A percentile compares a stretch with the other conserved stretches of the same genome.
These are phyloP conservation scores for Termitomyces bulborhizus DNA, from an alignment of 768 basidiomycete genomes.

Conservation along the genomic window DNA sequence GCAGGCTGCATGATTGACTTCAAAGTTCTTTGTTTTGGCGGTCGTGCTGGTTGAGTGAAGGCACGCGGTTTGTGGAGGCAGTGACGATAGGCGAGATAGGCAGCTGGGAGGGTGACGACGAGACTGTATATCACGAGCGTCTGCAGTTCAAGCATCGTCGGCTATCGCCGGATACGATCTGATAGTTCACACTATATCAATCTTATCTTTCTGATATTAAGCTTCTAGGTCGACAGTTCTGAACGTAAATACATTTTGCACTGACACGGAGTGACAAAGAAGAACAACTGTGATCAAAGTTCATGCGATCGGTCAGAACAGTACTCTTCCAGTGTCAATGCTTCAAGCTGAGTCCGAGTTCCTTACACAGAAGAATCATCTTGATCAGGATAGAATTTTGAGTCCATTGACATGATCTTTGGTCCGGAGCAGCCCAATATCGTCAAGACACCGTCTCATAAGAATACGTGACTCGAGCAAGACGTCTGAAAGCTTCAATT, in stretches of 20 bases:
- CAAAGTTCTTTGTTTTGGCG: slow-evolving; percentile 21
- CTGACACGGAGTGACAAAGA: too few species aligned
- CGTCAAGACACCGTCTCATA: background rate
- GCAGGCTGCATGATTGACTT: slow-evolving; percentile 73
- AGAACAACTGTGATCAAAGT: too few species aligned
- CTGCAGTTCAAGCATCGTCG: slow-evolving; percentile 16
- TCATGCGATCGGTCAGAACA: too few species aligned
- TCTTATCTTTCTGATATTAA: slow-evolving; percentile 1
- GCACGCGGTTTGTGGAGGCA: slow-evolving; percentile 4
- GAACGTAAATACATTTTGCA: too few species aligned
- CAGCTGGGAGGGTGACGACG: slow-evolving; percentile 19
- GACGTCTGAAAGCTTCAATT: background rate
- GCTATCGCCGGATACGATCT: slow-evolving; percentile 7
- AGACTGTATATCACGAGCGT: slow-evolving; percentile 20
- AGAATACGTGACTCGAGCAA: background rate
- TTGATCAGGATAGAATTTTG: too few species aligned
- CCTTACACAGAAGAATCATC: too few species aligned
- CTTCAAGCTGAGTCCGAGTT: too few species aligned
- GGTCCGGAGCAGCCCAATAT: background rate
- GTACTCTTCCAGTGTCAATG: too few species aligned
- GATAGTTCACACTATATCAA: background rate
- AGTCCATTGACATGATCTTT: background rate
- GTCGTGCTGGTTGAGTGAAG: slow-evolving; percentile 16
- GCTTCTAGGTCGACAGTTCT: too few species aligned
- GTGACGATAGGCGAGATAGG: slow-evolving; percentile 19